phyloP scores from a whole-genome alignment of 306 rosid genomes.

The Prunus fruticosa region DNA sequence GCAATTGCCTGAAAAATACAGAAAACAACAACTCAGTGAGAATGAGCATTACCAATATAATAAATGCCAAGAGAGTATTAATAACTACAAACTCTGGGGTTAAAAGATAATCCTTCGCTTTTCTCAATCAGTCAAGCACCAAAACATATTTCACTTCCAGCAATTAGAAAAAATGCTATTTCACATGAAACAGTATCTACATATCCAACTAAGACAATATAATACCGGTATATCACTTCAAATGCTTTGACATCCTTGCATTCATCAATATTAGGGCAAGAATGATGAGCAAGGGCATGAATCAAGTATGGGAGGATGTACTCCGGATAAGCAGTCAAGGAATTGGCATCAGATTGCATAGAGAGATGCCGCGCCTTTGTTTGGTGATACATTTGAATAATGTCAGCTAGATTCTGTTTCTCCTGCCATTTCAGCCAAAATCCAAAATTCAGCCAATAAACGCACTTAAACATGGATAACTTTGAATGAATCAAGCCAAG shows the following conservation, averaged over 20 bases:
- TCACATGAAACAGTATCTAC: not conserved
- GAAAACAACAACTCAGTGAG: slow-evolving; percentile 20
- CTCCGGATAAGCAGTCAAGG: slow-evolving; percentile 73
- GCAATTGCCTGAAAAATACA: slow-evolving; percentile 70
- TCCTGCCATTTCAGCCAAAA: slow-evolving; percentile 54
- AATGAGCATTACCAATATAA: slow-evolving; percentile 20
- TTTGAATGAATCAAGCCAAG: slow-evolving; percentile 17
- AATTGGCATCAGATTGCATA: slow-evolving; percentile 63
- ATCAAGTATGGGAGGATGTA: slow-evolving; percentile 77
- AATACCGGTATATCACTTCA: slow-evolving; percentile 75
- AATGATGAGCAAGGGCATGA: slow-evolving; percentile 83
- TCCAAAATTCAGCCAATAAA: slow-evolving; percentile 22
- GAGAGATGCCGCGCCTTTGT: slow-evolving; percentile 65
- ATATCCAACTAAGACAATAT: not conserved
- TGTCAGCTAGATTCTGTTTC: slow-evolving; percentile 75
- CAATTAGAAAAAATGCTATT: not conserved
- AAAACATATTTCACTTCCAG: not conserved
- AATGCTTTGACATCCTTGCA: slow-evolving; percentile 82
- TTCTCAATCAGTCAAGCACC: not conserved
- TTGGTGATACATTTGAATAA: slow-evolving; percentile 88
- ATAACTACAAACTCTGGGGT: not conserved
- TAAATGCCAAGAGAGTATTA: not conserved
- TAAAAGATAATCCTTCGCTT: not conserved
- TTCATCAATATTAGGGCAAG: slow-evolving; percentile 82
- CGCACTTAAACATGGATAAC: slow-evolving; percentile 8